Evolutionary conservation across 768 basidiomycete species (phyloP), one percentile per base, ranked within the genome.

Genomic region (Phaffia australis): DNA sequence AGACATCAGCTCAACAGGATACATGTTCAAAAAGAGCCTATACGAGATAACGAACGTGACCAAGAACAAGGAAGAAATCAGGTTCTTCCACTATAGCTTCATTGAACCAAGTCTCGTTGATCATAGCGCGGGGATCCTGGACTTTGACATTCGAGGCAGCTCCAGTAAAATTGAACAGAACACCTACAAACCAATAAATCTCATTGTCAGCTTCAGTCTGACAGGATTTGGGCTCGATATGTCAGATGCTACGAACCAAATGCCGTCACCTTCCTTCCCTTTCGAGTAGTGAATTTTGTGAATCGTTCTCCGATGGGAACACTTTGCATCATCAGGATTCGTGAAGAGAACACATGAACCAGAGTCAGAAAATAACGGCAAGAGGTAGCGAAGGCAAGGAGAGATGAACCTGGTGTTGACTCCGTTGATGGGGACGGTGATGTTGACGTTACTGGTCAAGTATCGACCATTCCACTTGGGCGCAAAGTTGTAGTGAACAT

Each of bases 381-480:
- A 50, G 15, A 50, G 49, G 49, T 50, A 50, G 15, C 49, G n/a
- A 50, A 50, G 49, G n/a, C n/a, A 50, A 15, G 49, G n/a, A n/a
- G n/a, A 15, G n/a, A 75, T 80, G 67, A 76, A 73, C 1, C 66
- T 68, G 29, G 76, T 67, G 19, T 78, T 79, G 18, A 75, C 63
- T 50, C 77, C 71, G 71, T 82, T 80, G 19, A 79, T 69, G 14
- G 61, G 25, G 30, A 87, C 73, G 1, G 89, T 90, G 73, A 94
- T 88, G 77, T 93, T 88, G 64, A 83, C 87, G 71, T 94, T 94
- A 1, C 85, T 88, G 0, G 88, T 84, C 56, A 95, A 77, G 75
- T 90, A 92, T 55, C 84, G 81, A 7, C 87, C 88, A 9, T 82
- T 79, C 75, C 84, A 80, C 56, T 82, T 77, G 2, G 83, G 85